Conservation (phyloP, 1,284 basidiomycete species). For the Afroboletus lepidellus region DNA sequence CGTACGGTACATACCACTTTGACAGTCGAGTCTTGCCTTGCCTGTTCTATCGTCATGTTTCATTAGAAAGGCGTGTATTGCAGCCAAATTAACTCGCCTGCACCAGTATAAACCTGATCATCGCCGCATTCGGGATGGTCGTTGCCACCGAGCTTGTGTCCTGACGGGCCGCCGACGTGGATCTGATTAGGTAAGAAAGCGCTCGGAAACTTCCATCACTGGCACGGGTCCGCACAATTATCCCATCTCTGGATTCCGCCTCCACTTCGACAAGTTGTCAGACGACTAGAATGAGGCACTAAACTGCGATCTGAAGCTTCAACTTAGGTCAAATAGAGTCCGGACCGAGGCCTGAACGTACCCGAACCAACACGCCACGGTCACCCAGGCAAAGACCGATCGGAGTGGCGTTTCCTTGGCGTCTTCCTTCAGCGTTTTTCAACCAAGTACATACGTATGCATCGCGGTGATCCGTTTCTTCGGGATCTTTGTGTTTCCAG, state of each 20-base stretch:
- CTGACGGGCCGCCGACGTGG: background rate
- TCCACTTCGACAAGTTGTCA: background rate
- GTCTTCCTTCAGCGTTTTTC: background rate
- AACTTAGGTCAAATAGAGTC: no score
- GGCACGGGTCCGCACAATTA: no score
- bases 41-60: slow-evolving; percentile 75
- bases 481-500: background rate
- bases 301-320: background rate
- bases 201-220: no score
- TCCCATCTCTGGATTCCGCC: no score
- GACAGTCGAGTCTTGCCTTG: slow-evolving; percentile 97
- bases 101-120: slow-evolving; percentile 33
- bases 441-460: background rate
- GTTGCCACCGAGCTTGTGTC: background rate
- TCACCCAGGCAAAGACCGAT: background rate
- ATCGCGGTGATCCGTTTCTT: background rate
- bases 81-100: slow-evolving; percentile 14
- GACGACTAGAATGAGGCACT: background rate
- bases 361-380: no score
- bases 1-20: slow-evolving; percentile 97
- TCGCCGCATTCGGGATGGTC: slow-evolving; percentile 14
- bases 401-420: background rate
- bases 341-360: no score
- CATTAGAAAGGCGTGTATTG: background rate
- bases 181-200: slow-evolving; percentile 12